Base-by-base conservation (phyloP, 495 filamentous ascomycete genomes). In the Lophiostoma macrostomum region DNA sequence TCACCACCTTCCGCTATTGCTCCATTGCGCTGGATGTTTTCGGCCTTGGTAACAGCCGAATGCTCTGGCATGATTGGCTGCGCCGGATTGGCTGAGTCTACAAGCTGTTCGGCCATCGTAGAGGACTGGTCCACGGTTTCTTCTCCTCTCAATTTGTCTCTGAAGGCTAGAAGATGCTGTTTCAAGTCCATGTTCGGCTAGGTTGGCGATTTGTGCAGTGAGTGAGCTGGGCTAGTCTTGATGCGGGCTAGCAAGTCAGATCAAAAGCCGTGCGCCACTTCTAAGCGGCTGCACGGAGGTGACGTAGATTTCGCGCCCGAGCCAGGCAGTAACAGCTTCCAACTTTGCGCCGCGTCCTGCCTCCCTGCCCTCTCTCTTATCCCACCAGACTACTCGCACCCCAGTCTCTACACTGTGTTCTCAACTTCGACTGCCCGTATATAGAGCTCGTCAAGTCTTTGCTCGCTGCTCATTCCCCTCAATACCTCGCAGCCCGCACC, bases 301-400 rank as follows among this genome's bases (percentile, higher is more conserved):
- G 50, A 54, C 50, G 50, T 54, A 54, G n/a, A n/a, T n/a, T 45
- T 45, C 38, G 29, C 28, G 45, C 50, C 18, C 50, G 14, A 38
- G 50, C 50, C 46, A 45, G 42, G 50, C 40, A 45, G 19, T 12
- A n/a, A 20, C 29, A 8, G 27, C 31, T 54, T 47, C 40, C 50
- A 27, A 38, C 40, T 23, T 45, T 6, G 6, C 2, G 3, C 16
- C 11, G 13, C 40, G 22, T 22, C 12, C 22, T 23, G 42, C 20
- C n/a, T 8, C 14, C 42, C 27, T 16, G 8, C 13, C 39, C 31
- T 31, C 30, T 47, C 50, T 4, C 50, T 37, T 22, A 30, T 16
- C 20, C 5, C 28, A 32, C 28, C 16, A 29, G 12, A 10, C 25
- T 31, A 13, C n/a, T n/a, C 31, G 11, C 27, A 36, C 28, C 25